Conservation (phyloP, 106 monocot genomes). For the Allium cepa region DNA sequence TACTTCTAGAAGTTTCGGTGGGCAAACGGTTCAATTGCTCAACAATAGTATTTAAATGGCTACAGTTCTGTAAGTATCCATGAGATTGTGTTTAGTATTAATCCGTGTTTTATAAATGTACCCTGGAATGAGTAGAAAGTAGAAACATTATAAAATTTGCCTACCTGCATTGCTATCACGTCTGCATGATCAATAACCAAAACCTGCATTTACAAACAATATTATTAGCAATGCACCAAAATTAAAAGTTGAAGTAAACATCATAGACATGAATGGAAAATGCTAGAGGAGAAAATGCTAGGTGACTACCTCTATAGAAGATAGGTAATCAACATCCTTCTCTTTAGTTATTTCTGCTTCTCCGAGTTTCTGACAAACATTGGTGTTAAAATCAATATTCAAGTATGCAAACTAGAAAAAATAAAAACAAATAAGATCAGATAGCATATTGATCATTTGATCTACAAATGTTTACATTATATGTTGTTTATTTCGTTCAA, state of each 20-base stretch:
- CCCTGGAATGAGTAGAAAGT: no score
- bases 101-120: no score
- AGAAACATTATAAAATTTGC: no score
- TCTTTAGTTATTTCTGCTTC: constrained; percentile 64
- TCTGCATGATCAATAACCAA: constrained; percentile 95
- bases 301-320: constrained; percentile 80
- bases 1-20: constrained; percentile 70
- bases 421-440: not conserved
- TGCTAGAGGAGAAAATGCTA: not conserved
- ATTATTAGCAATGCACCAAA: not conserved
- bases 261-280: no score
- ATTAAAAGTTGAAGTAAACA: no score
- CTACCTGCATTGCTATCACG: constrained; percentile 90
- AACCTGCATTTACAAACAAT: constrained; percentile 30
- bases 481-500: no score
- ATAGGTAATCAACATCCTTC: constrained; percentile 94
- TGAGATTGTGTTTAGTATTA: no score
- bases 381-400: not conserved
- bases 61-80: constrained; percentile 67
- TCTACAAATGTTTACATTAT: not conserved
- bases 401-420: not conserved
- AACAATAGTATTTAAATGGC: constrained; percentile 73
- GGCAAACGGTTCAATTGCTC: constrained; percentile 73
- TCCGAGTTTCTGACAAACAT: constrained; percentile 68
- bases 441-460: no score